A percentile compares a stretch with the other conserved stretches of the same genome.
Evolutionary conservation across 2,329 filamentous ascomycete species (phyloP).

Genomic region (Exophiala sideris): DNA sequence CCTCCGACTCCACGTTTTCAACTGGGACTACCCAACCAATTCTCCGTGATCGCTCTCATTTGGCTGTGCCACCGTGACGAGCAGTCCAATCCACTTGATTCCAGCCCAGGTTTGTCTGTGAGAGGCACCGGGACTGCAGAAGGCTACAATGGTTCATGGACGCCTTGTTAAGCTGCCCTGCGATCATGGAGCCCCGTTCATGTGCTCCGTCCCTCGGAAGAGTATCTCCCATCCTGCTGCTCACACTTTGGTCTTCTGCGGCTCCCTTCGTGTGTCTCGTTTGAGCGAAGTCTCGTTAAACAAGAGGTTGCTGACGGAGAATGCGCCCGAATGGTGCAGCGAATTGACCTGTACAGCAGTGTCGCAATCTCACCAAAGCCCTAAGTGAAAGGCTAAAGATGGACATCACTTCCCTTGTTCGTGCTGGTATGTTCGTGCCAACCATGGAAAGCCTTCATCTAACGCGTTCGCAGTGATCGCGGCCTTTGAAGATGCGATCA

Average conservation of each 20-base stretch:
- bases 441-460: neutral
- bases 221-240: neutral
- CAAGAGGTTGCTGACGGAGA: neutral
- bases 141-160: slow-evolving; percentile 6
- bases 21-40: slow-evolving; percentile 5
- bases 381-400: slow-evolving; percentile 6
- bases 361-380: neutral
- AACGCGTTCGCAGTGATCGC: slow-evolving; percentile 29
- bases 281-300: too few species aligned
- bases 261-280: too few species aligned
- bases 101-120: slow-evolving; percentile 6
- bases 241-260: neutral
- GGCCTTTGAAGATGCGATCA: slow-evolving; percentile 33
- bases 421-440: slow-evolving; percentile 14
- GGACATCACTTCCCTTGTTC: slow-evolving; percentile 24
- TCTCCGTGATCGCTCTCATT: slow-evolving; percentile 3
- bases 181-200: neutral
- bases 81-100: slow-evolving; percentile 2
- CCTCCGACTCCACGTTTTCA: neutral
- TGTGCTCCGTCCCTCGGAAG: neutral
- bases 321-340: slow-evolving; percentile 1
- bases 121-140: slow-evolving; percentile 1
- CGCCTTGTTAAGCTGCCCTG: neutral
- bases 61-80: slow-evolving; percentile 16
- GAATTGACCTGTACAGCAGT: slow-evolving; percentile 8